These are phyloP conservation scores for Purpureocillium takamizusanense DNA, from an alignment of 2,329 filamentous ascomycete genomes.

Conservation along the genomic window DNA sequence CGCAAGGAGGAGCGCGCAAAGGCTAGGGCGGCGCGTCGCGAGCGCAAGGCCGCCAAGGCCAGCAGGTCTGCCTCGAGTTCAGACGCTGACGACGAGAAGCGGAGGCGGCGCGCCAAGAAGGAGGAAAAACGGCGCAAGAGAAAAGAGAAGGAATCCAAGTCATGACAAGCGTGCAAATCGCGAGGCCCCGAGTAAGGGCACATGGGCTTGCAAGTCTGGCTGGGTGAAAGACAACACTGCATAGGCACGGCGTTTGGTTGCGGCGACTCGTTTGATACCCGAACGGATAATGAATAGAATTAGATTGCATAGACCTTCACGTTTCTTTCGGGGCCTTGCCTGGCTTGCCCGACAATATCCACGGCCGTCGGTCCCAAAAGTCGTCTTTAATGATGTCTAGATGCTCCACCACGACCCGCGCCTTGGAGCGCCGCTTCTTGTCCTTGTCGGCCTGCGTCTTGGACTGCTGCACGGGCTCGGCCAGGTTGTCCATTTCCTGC, in stretches of 20 bases:
- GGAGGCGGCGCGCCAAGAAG: constrained; percentile 8
- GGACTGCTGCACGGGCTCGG: constrained; percentile 51
- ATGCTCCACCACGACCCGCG: constrained; percentile 72
- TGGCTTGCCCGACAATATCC: constrained; percentile 69
- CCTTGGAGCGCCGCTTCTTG: constrained; percentile 71
- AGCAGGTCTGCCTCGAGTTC: constrained; percentile 19
- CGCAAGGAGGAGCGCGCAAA: constrained; percentile 16
- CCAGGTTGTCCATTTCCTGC: constrained; percentile 36
- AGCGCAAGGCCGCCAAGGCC: constrained; percentile 9
- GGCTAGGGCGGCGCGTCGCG: constrained; percentile 10
- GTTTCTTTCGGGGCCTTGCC: constrained; percentile 59
- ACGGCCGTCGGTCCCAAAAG: constrained; percentile 84
- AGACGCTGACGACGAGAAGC: constrained; percentile 8
- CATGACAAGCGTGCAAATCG: constrained; percentile 5
- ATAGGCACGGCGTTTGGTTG: constrained; percentile 17
- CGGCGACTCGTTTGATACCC: constrained; percentile 13
- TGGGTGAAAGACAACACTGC: no score
- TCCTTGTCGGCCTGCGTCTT: constrained; percentile 80
- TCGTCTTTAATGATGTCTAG: constrained; percentile 91
- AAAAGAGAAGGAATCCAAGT: constrained; percentile 14
- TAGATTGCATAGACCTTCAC: constrained; percentile 19
- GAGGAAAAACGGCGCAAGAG: constrained; percentile 13
- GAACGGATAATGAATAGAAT: constrained; percentile 13
- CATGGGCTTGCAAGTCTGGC: no score
- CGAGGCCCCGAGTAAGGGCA: no score